These are phyloP conservation scores for Zancudomyces culisetae DNA, from an alignment of 371 early-diverging fungal genomes.

Conservation along the genomic window DNA sequence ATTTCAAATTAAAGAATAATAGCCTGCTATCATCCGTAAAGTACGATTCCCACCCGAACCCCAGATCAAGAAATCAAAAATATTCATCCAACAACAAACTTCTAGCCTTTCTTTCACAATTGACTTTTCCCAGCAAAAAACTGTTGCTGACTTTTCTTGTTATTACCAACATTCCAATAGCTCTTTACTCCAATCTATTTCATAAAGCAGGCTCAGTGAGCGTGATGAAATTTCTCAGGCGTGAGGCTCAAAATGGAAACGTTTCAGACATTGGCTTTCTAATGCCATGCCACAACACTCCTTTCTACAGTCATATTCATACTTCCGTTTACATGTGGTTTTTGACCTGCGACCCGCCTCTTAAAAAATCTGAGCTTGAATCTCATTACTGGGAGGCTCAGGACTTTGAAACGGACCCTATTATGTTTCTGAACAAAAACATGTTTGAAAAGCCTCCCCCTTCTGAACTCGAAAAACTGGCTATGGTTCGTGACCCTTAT, in stretches of 20 bases:
- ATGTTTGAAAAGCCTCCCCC: constrained; percentile 9
- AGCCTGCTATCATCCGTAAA: too few species aligned
- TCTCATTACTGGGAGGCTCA: constrained; percentile 58
- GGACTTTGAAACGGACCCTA: constrained; percentile 54
- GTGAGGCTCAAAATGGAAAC: constrained; percentile 14
- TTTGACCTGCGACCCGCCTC: constrained; percentile 79
- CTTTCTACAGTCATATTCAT: constrained; percentile 62
- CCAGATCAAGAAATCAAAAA: background rate
- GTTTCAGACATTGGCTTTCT: constrained; percentile 38
- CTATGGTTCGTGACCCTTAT: background rate
- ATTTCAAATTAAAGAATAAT: too few species aligned
- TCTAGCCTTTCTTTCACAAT: background rate
- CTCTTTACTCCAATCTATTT: constrained; percentile 41
- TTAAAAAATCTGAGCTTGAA: constrained; percentile 18
- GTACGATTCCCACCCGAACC: background rate
- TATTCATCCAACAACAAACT: background rate
- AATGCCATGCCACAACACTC: constrained; percentile 94
- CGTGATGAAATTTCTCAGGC: constrained; percentile 49
- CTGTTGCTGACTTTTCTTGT: constrained; percentile 20
- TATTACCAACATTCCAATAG: constrained; percentile 44
- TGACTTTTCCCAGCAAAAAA: background rate
- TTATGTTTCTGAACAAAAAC: constrained; percentile 28
- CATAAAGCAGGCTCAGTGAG: constrained; percentile 89
- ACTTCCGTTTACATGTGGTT: constrained; percentile 48
- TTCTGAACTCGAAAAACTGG: background rate